Percentiles rank a stretch among this genome's conserved stretches.
phyloP scores from a whole-genome alignment of 305 asterid species.

The Fraxinus baroniana region DNA sequence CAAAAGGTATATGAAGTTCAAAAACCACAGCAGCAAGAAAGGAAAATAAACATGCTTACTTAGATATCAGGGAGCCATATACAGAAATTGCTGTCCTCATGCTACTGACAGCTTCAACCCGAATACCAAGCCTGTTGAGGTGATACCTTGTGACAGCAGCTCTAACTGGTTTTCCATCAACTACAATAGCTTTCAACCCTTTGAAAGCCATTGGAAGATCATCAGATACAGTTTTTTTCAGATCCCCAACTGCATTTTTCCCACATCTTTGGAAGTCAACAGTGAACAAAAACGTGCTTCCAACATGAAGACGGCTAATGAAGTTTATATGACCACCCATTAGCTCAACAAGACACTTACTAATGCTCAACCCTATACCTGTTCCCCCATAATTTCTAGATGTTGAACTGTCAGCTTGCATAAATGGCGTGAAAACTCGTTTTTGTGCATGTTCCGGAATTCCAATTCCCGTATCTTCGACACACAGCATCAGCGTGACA shows the following conservation, averaged over 20 bases:
- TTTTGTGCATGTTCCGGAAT: slow-evolving; percentile 72
- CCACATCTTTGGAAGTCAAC: slow-evolving; percentile 54
- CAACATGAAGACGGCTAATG: slow-evolving; percentile 69
- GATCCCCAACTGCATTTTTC: slow-evolving; percentile 33
- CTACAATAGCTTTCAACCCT: slow-evolving; percentile 66
- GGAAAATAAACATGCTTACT: slow-evolving; percentile 40
- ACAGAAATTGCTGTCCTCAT: slow-evolving; percentile 42
- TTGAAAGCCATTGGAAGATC: slow-evolving; percentile 60
- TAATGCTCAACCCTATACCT: slow-evolving; percentile 89
- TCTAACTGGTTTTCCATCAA: slow-evolving; percentile 78
- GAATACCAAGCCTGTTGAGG: slow-evolving; percentile 76
- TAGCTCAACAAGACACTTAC: slow-evolving; percentile 85
- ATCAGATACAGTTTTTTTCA: slow-evolving; percentile 47
- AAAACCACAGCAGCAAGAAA: slow-evolving; percentile 1
- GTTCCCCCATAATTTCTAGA: slow-evolving; percentile 93
- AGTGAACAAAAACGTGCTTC: slow-evolving; percentile 83
- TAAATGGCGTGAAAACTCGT: slow-evolving; percentile 81
- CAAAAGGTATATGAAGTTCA: neutral
- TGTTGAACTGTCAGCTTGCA: slow-evolving; percentile 98
- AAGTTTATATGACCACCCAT: slow-evolving; percentile 89
- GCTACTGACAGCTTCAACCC: slow-evolving; percentile 55
- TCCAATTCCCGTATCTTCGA: slow-evolving; percentile 93
- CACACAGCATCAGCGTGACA: slow-evolving; percentile 62
- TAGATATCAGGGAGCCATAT: slow-evolving; percentile 39
- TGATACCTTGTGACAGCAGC: slow-evolving; percentile 79